These are phyloP conservation scores for Lablab purpureus DNA, from an alignment of 306 rosid genomes.

Conservation along the genomic window DNA sequence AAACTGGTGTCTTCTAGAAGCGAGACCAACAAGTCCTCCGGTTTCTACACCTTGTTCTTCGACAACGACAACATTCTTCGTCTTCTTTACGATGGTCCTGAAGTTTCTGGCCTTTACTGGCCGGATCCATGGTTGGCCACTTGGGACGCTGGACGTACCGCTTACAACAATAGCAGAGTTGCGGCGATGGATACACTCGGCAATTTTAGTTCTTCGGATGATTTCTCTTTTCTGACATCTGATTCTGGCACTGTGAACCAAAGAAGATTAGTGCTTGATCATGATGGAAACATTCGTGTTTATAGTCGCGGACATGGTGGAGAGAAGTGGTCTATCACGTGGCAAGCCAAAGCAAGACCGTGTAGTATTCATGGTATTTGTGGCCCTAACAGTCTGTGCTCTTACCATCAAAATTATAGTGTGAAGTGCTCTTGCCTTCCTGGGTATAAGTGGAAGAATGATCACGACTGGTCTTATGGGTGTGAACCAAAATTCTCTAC, in stretches of 20 bases:
- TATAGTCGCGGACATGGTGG: constrained; percentile 48
- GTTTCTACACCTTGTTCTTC: constrained; percentile 59
- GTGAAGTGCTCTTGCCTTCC: constrained; percentile 54
- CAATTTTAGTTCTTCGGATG: constrained; percentile 60
- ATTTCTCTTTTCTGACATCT: constrained; percentile 45
- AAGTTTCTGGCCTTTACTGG: constrained; percentile 66
- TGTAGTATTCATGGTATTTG: constrained; percentile 66
- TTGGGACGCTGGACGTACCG: constrained; percentile 49
- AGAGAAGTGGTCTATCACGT: constrained; percentile 51
- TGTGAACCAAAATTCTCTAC: constrained; percentile 51
- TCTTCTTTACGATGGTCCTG: constrained; percentile 60
- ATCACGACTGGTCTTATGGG: constrained; percentile 53
- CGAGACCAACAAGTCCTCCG: constrained; percentile 55
- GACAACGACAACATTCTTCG: constrained; percentile 59
- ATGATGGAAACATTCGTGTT: constrained; percentile 61
- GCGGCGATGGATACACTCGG: constrained; percentile 59
- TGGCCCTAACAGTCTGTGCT: constrained; percentile 55
- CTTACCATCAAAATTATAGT: constrained; percentile 30
- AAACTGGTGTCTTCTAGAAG: constrained; percentile 62
- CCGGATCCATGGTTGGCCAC: constrained; percentile 53
- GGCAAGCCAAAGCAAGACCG: constrained; percentile 59
- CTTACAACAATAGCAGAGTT: constrained; percentile 56
- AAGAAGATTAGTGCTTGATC: constrained; percentile 57
- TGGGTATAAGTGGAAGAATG: constrained; percentile 47
- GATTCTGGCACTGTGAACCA: constrained; percentile 53